phyloP scores from a whole-genome alignment of 1,284 basidiomycete genomes.

The Agaricales sp. region DNA sequence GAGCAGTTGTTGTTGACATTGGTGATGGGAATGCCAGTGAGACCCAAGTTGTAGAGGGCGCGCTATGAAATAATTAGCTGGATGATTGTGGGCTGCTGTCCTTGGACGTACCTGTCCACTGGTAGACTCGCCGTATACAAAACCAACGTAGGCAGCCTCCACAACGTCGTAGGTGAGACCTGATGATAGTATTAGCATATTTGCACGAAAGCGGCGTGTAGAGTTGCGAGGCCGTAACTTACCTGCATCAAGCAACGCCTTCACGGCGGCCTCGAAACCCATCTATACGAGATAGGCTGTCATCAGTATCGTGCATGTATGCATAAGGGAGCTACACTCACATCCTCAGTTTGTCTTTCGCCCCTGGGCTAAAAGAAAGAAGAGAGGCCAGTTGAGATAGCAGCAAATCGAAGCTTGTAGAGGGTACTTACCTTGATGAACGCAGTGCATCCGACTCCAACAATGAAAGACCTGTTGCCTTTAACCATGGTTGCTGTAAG shows the following conservation, averaged over 20 bases:
- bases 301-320: too few species aligned
- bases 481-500: constrained; percentile 8
- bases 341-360: constrained; percentile 44
- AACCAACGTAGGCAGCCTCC: constrained; percentile 73
- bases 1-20: constrained; percentile 86
- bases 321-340: constrained; percentile 20
- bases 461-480: constrained; percentile 51
- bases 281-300: constrained; percentile 34
- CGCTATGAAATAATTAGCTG: constrained; percentile 27
- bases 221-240: constrained; percentile 7
- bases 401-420: background rate
- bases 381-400: background rate
- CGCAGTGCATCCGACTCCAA: constrained; percentile 73
- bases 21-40: constrained; percentile 79
- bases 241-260: constrained; percentile 81
- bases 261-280: constrained; percentile 77
- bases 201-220: background rate
- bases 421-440: constrained; percentile 66
- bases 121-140: constrained; percentile 73
- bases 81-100: too few species aligned
- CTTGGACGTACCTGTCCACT: constrained; percentile 62
- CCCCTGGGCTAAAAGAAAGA: background rate
- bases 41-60: constrained; percentile 77
- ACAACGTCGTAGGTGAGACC: constrained; percentile 75
- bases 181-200: constrained; percentile 15